Conservation (phyloP, 2,329 filamentous ascomycete genomes). For the Fusarium armeniacum region DNA sequence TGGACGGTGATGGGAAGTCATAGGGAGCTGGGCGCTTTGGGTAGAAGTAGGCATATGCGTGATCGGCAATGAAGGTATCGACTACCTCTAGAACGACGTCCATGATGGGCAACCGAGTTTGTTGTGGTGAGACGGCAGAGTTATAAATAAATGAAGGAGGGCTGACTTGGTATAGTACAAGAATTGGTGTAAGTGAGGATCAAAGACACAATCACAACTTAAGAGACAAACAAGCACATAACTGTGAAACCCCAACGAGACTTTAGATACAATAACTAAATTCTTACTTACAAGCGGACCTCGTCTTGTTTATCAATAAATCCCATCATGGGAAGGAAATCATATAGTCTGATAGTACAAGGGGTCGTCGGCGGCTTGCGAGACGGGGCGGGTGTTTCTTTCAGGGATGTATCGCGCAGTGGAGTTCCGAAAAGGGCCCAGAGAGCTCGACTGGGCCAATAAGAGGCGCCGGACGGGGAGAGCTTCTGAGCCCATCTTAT, state of each 20-base stretch:
- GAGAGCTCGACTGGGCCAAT: constrained; percentile 37
- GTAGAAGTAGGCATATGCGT: constrained; percentile 78
- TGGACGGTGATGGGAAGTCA: constrained; percentile 65
- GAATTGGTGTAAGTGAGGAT: constrained; percentile 28
- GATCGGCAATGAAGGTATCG: constrained; percentile 87
- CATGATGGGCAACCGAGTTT: constrained; percentile 68
- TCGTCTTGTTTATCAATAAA: constrained; percentile 38
- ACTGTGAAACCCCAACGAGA: constrained; percentile 2
- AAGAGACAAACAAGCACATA: constrained; percentile 5
- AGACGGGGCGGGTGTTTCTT: constrained; percentile 38
- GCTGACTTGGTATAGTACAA: constrained; percentile 3
- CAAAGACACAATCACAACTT: constrained; percentile 7
- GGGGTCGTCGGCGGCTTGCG: constrained; percentile 42
- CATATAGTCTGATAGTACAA: constrained; percentile 39
- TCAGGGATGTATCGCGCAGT: constrained; percentile 32
- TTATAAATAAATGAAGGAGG: constrained; percentile 1
- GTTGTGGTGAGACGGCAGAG: background rate
- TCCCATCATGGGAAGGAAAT: constrained; percentile 16
- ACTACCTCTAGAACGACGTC: constrained; percentile 90
- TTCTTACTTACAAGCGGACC: background rate
- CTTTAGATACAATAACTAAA: background rate
- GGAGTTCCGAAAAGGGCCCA: constrained; percentile 25
- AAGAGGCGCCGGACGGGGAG: constrained; percentile 5
- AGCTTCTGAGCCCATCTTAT: constrained; percentile 27
- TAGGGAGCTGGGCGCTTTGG: constrained; percentile 70